Base-by-base conservation (phyloP, 805 yeast species). In the Starmerella riodocensis region DNA sequence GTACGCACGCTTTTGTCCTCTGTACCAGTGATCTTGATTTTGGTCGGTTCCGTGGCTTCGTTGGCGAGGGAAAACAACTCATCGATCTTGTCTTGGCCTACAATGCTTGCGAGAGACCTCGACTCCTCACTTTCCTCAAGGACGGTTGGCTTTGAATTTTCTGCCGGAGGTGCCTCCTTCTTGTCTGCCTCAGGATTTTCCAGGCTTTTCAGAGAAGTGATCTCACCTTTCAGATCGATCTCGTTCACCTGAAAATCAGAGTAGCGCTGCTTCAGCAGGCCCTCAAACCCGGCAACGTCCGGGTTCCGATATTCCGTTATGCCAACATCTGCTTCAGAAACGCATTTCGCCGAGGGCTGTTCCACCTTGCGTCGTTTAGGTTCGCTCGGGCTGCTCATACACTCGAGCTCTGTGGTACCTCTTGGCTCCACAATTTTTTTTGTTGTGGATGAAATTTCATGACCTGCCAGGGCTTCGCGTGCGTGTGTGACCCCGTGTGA, bases 181-280 rank as follows among this genome's bases (percentile, higher is more conserved):
- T 19, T 27, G 4, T 28, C 25, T 27, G 8, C 34, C 29, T 11
- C 22, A 16, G 33, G 36, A 18, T 53, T 68, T 55, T 57, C 60
- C 57, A 47, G 60, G 61, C 50, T 63, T 8, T 62, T 56, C 45
- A 91, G 65, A 56, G 77, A 86, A 11, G 86, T 70, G 2, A 85
- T 94, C 2, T 71, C 60, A 1, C 82, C 93, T 18, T 71, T 61
- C 23, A 61, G 50, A 44, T 68, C 78, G 41, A 91, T 78, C 59
- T 91, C 99, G 59, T 85, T 83, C 32, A 91, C 99, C 55, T 83
- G 69, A 57, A 91, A 91, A 57, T 91, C 99, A 11, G 94, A 78
- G 60, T 85, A 86, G 23, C 95, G 66, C 54, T 82, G 93, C 58
- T 91, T 91, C 51, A 91, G 65, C 12, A 70, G 67, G 2, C 97